Conservation (phyloP, 192 early-diverging fungal species). For the Coemansia erecta region DNA sequence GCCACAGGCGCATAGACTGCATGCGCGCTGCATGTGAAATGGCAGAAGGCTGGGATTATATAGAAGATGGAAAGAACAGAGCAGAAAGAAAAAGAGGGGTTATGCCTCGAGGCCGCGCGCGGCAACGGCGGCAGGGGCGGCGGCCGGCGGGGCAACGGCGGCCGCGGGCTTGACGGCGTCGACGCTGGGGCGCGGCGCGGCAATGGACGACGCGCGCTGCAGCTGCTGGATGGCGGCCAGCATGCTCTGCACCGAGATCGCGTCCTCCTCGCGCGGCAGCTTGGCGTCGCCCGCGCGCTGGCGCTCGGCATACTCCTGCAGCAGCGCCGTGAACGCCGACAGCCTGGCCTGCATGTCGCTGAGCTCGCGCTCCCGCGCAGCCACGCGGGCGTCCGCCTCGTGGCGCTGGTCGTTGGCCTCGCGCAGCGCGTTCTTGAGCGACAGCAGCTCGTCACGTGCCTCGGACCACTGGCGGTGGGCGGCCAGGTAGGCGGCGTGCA, state of each 20-base stretch:
- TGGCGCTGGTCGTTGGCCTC: slow-evolving; percentile 43
- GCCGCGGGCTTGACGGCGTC: slow-evolving; percentile 6
- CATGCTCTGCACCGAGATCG: slow-evolving; percentile 40
- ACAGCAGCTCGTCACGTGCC: slow-evolving; percentile 40
- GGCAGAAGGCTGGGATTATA: too few relatives aligned
- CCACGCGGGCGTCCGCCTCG: slow-evolving; percentile 32
- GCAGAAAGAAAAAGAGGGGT: slow-evolving; percentile 3
- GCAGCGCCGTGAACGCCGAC: slow-evolving; percentile 34
- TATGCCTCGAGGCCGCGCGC: slow-evolving; percentile 6
- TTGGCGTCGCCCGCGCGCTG: slow-evolving; percentile 15
- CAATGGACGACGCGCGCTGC: slow-evolving; percentile 40
- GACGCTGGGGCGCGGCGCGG: slow-evolving; percentile 15
- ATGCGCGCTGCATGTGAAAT: too few relatives aligned
- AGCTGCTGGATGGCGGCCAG: slow-evolving; percentile 50
- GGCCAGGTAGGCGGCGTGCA: slow-evolving; percentile 40
- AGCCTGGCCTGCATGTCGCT: slow-evolving; percentile 39
- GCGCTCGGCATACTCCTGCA: slow-evolving; percentile 45
- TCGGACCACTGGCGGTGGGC: slow-evolving; percentile 48
- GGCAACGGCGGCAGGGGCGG: neutral
- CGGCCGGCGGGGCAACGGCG: neutral
- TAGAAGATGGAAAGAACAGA: slow-evolving; percentile 9
- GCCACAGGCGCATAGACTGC: too few relatives aligned
- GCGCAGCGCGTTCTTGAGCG: slow-evolving; percentile 31
- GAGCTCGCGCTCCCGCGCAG: slow-evolving; percentile 40
- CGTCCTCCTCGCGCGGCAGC: slow-evolving; percentile 12